Evolutionary conservation across 73 alveolate species (phyloP).

Genomic region (Paramecium sexaurelia): DNA sequence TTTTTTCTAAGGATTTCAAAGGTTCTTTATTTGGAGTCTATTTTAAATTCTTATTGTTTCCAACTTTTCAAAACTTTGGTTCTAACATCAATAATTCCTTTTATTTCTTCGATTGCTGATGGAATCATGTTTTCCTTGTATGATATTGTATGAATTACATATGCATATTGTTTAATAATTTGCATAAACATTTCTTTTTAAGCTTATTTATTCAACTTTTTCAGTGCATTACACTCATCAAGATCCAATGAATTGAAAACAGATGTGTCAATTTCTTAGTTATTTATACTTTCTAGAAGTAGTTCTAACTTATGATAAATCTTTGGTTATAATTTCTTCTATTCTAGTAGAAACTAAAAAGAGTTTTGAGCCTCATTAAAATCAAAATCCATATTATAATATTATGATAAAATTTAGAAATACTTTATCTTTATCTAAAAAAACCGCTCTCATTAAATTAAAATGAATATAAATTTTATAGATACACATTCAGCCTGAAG

Average conservation of each 20-base stretch:
- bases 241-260: not conserved
- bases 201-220: constrained; percentile 15
- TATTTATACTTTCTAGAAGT: not conserved
- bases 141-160: not conserved
- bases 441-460: not conserved
- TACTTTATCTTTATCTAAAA: not conserved
- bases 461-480: no score
- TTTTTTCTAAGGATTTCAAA: constrained; percentile 44
- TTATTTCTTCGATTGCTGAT: not conserved
- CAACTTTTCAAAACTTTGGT: not conserved
- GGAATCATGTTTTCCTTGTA: not conserved
- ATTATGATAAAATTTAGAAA: not conserved
- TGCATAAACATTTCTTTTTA: not conserved
- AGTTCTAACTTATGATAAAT: constrained; percentile 1
- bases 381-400: constrained; percentile 36
- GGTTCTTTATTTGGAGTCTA: not conserved
- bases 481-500: no score
- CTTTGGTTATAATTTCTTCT: not conserved
- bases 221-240: constrained; percentile 16
- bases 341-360: not conserved
- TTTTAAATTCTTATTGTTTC: constrained; percentile 20
- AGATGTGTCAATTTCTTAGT: not conserved
- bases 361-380: constrained; percentile 28
- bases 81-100: constrained; percentile 35
- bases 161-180: not conserved